These are phyloP conservation scores for Jacaranda copaia DNA, from an alignment of 257 asterid species.

Conservation along the genomic window DNA sequence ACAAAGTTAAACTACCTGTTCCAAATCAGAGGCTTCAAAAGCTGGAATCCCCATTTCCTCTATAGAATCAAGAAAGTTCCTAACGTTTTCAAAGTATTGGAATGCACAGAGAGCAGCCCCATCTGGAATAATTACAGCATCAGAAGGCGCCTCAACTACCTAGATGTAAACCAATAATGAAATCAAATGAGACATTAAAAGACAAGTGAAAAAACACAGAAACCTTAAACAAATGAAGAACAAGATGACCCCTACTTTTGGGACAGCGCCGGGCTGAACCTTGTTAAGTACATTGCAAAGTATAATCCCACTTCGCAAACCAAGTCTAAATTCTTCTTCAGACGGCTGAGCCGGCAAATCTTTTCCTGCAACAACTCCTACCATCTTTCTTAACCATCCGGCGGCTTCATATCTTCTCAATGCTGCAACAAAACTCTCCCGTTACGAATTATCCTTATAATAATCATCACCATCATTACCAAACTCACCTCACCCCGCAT, in stretches of 20 bases:
- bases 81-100: constrained; percentile 85
- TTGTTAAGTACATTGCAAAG: constrained; percentile 85
- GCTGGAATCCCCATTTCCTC: constrained; percentile 81
- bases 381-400: constrained; percentile 76
- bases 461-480: background rate
- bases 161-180: constrained; percentile 41
- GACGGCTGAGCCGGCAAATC: constrained; percentile 84
- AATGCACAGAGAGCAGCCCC: constrained; percentile 88
- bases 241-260: constrained; percentile 59
- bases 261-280: constrained; percentile 76
- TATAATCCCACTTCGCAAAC: constrained; percentile 80
- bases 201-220: background rate
- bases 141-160: constrained; percentile 87
- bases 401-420: constrained; percentile 84
- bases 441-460: constrained; percentile 20
- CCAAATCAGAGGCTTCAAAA: constrained; percentile 89
- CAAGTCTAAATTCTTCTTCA: constrained; percentile 79
- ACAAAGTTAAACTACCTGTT: constrained; percentile 51
- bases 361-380: constrained; percentile 74
- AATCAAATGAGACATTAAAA: constrained; percentile 20
- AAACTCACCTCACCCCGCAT: background rate
- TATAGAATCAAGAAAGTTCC: constrained; percentile 76
- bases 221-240: background rate
- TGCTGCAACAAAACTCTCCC: constrained; percentile 57
- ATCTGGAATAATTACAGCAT: constrained; percentile 65